These are phyloP conservation scores for Venturia aucupariae DNA, from an alignment of 2,329 filamentous ascomycete species.

Conservation along the genomic window DNA sequence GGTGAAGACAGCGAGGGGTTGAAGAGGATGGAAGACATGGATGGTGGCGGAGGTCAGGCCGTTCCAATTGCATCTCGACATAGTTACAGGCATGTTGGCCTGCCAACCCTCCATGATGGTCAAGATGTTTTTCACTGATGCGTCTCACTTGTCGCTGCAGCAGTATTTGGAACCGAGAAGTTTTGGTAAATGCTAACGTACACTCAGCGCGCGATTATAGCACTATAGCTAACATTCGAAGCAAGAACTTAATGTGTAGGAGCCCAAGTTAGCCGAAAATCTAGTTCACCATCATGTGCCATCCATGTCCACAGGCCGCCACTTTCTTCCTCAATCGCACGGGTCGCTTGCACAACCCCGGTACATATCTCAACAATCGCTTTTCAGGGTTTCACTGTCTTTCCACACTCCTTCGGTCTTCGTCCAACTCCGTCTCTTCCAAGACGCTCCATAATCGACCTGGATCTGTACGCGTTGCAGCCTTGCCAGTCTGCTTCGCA, in stretches of 20 bases:
- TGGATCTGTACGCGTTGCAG: not conserved
- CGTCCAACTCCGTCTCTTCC: not conserved
- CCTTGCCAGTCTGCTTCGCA: not conserved
- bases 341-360: not conserved
- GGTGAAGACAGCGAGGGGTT: not conserved
- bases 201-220: too few relatives aligned
- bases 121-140: not conserved
- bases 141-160: not conserved
- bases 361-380: not conserved
- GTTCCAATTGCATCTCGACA: not conserved
- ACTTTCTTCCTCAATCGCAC: not conserved
- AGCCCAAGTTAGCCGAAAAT: not conserved
- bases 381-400: not conserved
- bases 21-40: not conserved
- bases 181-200: not conserved
- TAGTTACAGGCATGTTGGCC: not conserved
- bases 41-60: not conserved
- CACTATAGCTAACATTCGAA: not conserved
- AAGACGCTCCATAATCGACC: not conserved
- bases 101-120: not conserved
- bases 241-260: not conserved
- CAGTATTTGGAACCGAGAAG: not conserved
- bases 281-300: not conserved
- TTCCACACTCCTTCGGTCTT: not conserved
- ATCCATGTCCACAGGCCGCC: not conserved